These are phyloP conservation scores for Penicillium vulpinum DNA, from an alignment of 2,329 filamentous ascomycete species.

Conservation along the genomic window DNA sequence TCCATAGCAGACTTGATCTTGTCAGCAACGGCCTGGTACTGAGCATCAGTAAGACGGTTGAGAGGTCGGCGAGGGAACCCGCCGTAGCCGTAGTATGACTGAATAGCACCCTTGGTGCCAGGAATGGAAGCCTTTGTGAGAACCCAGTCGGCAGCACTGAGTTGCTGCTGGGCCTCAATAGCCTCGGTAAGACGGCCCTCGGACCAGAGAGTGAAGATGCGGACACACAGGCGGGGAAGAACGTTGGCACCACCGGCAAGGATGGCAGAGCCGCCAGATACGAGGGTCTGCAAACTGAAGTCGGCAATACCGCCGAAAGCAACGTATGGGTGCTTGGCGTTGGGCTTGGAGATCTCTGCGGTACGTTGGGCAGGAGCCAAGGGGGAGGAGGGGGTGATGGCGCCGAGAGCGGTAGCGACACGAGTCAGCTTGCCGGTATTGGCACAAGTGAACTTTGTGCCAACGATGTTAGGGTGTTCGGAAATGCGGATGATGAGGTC, in stretches of 20 bases:
- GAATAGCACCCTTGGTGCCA: conserved; percentile 80
- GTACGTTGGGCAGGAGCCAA: conserved; percentile 29
- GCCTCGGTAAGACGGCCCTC: conserved; percentile 76
- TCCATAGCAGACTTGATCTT: conserved; percentile 40
- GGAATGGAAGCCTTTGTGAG: conserved; percentile 81
- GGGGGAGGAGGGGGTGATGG: conserved; percentile 60
- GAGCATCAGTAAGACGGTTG: conserved; percentile 33
- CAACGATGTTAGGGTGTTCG: conserved; percentile 78
- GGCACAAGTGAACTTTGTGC: conserved; percentile 89
- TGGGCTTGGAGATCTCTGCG: conserved; percentile 29
- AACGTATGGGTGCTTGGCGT: conserved; percentile 62
- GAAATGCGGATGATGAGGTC: conserved; percentile 80
- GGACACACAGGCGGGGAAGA: conserved; percentile 77
- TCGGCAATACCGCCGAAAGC: conserved; percentile 87
- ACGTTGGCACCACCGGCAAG: conserved; percentile 87
- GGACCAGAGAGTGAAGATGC: conserved; percentile 75
- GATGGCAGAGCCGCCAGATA: conserved; percentile 78
- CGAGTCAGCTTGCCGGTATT: conserved; percentile 87
- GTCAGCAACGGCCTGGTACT: conserved; percentile 33
- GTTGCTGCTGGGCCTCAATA: conserved; percentile 69
- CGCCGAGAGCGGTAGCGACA: conserved; percentile 70
- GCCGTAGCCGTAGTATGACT: conserved; percentile 81
- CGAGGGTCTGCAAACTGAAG: conserved; percentile 79
- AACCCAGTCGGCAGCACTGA: conserved; percentile 79
- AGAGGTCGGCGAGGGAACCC: conserved; percentile 70